A percentile compares a stretch with the other conserved stretches of the same genome.
Evolutionary conservation across 331 rosid species (phyloP).

Genomic region (Cydonia oblonga): DNA sequence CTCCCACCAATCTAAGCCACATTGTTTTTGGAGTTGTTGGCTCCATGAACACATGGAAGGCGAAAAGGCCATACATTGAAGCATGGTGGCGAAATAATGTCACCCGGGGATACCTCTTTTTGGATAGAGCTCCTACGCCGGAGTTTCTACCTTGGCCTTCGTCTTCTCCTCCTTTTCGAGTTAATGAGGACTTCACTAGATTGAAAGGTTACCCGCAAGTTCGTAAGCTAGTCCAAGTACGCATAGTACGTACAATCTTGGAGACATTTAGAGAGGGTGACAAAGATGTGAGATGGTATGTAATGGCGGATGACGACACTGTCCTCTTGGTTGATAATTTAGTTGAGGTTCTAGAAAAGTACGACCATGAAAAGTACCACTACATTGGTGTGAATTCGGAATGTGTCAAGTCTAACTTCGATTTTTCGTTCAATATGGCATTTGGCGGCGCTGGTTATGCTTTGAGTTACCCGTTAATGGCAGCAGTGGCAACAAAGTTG

Average conservation of each 20-base stretch:
- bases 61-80: constrained; percentile 15
- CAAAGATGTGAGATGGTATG: constrained; percentile 36
- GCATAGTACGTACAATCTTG: constrained; percentile 22
- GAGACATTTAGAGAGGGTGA: constrained; percentile 27
- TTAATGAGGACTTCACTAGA: constrained; percentile 16
- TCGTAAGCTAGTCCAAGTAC: not conserved
- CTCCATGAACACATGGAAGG: constrained; percentile 37
- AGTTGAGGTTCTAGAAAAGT: constrained; percentile 22
- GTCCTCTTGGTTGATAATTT: constrained; percentile 28
- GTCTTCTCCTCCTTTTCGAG: constrained; percentile 24
- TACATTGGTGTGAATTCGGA: constrained; percentile 35
- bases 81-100: constrained; percentile 39
- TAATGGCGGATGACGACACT: constrained; percentile 42
- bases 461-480: constrained; percentile 37
- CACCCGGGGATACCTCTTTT: constrained; percentile 32
- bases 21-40: constrained; percentile 28
- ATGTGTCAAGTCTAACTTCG: constrained; percentile 24
- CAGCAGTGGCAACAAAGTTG: constrained; percentile 12
- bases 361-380: constrained; percentile 22
- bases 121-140: constrained; percentile 22
- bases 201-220: not conserved
- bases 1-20: constrained; percentile 19
- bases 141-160: constrained; percentile 39
- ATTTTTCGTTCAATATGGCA: constrained; percentile 34
- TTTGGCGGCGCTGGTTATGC: constrained; percentile 51